A percentile compares a stretch with the other conserved stretches of the same genome.
Conservation (phyloP, 345 rosid genomes). For the Brassica napus region Da-Ae NC_063435.1:27370001-27370500, state of each 20-base stretch:
- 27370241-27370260: too few relatives aligned
- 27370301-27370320: background rate
- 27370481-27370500: background rate
- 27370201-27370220: background rate
- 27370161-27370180: background rate
- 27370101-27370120: background rate
- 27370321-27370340: background rate
- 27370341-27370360: background rate
- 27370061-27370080: background rate
- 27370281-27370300: too few relatives aligned
- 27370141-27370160: background rate
- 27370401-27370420: background rate
- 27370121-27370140: background rate
- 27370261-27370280: background rate
- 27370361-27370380: background rate
- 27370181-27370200: background rate
- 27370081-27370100: background rate
- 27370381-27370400: background rate
- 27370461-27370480: background rate
- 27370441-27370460: background rate
- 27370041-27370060: background rate
- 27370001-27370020: background rate
- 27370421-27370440: background rate
- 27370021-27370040: background rate
- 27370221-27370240: too few relatives aligned